These are phyloP conservation scores for Lactarius sanguifluus DNA, from an alignment of 768 basidiomycete genomes.

Conservation along the genomic window DNA sequence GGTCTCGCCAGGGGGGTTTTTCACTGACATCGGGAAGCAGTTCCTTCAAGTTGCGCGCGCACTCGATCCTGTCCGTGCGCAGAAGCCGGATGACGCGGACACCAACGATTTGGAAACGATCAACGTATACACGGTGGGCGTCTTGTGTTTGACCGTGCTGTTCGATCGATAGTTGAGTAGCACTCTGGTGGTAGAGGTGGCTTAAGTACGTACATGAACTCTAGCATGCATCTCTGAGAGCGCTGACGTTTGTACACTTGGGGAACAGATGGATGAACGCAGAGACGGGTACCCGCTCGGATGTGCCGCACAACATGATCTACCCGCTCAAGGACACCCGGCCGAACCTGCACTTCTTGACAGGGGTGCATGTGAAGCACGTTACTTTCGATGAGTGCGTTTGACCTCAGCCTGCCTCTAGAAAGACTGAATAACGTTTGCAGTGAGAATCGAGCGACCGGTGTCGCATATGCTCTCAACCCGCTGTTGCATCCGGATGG, in stretches of 20 bases:
- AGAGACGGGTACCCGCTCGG: constrained; percentile 41
- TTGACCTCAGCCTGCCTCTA: constrained; percentile 26
- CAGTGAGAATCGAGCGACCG: constrained; percentile 32
- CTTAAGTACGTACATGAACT: neutral
- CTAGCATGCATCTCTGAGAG: constrained; percentile 28
- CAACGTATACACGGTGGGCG: constrained; percentile 29
- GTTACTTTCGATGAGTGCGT: constrained; percentile 34
- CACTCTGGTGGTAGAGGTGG: constrained; percentile 21
- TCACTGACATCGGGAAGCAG: constrained; percentile 33
- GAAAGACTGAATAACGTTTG: neutral
- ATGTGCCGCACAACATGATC: constrained; percentile 42
- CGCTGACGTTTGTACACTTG: neutral
- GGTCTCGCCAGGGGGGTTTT: constrained; percentile 34
- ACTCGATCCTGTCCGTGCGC: constrained; percentile 30
- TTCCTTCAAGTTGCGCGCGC: constrained; percentile 33
- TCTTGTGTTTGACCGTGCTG: too few relatives aligned
- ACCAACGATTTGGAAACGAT: constrained; percentile 31
- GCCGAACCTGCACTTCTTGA: constrained; percentile 37
- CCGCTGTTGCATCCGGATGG: neutral
- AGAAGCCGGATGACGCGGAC: constrained; percentile 23
- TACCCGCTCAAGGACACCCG: constrained; percentile 38
- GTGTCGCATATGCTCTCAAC: constrained; percentile 5
- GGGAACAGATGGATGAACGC: constrained; percentile 51
- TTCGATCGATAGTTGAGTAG: neutral
- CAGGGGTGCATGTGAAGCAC: constrained; percentile 39